A percentile compares a stretch with the other conserved stretches of the same genome.
Conservation (phyloP, 805 yeast species). For the Torulaspora franciscae region DNA sequence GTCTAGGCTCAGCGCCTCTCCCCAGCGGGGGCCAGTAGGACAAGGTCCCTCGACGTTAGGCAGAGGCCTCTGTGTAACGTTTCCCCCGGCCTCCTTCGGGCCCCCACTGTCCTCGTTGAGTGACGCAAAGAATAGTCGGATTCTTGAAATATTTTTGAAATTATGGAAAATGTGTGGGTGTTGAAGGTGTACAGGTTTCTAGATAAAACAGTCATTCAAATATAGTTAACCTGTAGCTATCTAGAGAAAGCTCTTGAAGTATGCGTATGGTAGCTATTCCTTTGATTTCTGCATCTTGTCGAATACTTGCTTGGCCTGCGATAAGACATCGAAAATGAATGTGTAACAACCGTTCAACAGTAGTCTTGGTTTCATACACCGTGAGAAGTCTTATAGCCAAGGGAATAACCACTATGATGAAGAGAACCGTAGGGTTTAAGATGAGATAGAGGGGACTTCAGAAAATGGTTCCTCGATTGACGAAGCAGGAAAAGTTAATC, state of each 20-base stretch:
- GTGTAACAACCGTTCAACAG: slow-evolving; percentile 55
- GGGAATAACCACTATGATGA: too few species aligned
- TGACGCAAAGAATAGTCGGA: neutral
- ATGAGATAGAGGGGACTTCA: too few species aligned
- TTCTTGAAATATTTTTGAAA: neutral
- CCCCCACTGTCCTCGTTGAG: neutral
- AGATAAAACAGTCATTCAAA: neutral
- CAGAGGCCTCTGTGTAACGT: neutral
- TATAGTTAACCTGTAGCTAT: neutral
- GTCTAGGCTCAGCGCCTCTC: neutral
- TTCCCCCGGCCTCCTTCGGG: too few species aligned
- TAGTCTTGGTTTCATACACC: slow-evolving; percentile 42
- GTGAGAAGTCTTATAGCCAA: slow-evolving; percentile 41
- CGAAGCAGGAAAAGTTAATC: too few species aligned
- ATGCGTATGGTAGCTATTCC: neutral
- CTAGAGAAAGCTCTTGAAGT: neutral
- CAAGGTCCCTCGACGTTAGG: neutral
- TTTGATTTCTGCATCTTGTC: slow-evolving; percentile 28
- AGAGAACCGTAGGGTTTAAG: too few species aligned
- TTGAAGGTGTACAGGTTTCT: neutral
- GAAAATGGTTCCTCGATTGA: too few species aligned
- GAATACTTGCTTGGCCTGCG: slow-evolving; percentile 46
- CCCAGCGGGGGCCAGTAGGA: neutral
- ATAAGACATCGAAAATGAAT: slow-evolving; percentile 51
- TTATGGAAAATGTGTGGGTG: neutral